A percentile compares a stretch with the other conserved stretches of the same genome.
Evolutionary conservation across 2,329 filamentous ascomycete genomes (phyloP).

Genomic region (Pseudogymnoascus sp.): DNA sequence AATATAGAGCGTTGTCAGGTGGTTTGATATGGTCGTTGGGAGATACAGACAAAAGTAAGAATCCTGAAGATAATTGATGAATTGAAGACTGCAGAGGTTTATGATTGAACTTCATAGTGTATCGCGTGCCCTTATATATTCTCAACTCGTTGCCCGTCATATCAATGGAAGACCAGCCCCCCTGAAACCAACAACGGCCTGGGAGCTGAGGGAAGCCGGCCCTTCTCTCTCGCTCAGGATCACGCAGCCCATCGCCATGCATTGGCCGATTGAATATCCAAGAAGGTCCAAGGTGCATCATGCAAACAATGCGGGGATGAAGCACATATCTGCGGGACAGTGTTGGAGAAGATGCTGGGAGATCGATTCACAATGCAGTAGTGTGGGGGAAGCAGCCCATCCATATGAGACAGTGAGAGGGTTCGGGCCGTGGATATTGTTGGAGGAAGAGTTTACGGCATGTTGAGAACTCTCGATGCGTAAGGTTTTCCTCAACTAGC

Average conservation of each 20-base stretch:
- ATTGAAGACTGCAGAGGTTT: constrained; percentile 9
- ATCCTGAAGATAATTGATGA: constrained; percentile 6
- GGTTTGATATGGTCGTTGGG: constrained; percentile 1
- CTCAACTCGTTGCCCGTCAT: not conserved
- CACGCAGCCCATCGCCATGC: not conserved
- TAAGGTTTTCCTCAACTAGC: no score
- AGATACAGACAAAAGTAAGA: constrained; percentile 8
- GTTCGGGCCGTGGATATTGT: not conserved
- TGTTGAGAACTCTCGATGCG: not conserved
- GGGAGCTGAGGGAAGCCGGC: not conserved
- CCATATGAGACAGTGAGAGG: not conserved
- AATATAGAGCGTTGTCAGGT: constrained; percentile 9
- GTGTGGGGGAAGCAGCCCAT: not conserved
- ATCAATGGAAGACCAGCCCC: not conserved
- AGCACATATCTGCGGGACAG: constrained; percentile 6
- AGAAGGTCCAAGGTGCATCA: not conserved
- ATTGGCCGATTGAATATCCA: not conserved
- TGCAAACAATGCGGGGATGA: constrained; percentile 9
- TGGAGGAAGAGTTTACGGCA: not conserved
- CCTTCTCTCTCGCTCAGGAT: not conserved
- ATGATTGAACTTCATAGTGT: constrained; percentile 1
- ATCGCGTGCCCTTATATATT: constrained; percentile 9
- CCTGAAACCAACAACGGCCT: not conserved
- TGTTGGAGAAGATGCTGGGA: not conserved
- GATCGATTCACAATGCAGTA: not conserved